Evolutionary conservation across 192 early-diverging fungal species (phyloP), one percentile per base, ranked within the genome.

Genomic region (Podila epicladia): DNA sequence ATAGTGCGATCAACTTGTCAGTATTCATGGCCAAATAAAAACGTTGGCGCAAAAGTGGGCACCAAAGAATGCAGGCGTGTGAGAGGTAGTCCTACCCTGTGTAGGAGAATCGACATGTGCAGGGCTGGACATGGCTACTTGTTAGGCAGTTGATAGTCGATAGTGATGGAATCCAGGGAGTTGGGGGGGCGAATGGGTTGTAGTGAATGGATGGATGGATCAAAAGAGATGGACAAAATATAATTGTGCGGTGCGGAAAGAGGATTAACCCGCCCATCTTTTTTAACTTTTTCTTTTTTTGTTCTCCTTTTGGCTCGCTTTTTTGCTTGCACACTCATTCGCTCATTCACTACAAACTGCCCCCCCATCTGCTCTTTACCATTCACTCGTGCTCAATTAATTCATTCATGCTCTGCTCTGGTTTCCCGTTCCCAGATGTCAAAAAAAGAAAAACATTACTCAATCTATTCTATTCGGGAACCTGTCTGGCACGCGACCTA

Each of bases 21-120:
- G 41, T 15, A 45, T 17, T 45, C 41, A 45, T 45, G 12, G 13
- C 41, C 41, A 45, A 45, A 15, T 15, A 37, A 37, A 17, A 45
- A 45, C 41, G 41, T 45, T 45, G 41, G 41, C 17, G 41, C 2
- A 55, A n/a, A n/a, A 9, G 53, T n/a, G 22, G 22, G 26, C 20
- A 55, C 2, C 6, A 55, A n/a, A 55, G 24, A 55, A 26, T 22
- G 22, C 2, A 55, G 24, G 53, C 5, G n/a, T 12, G 51, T 55
- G 53, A 9, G 20, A 9, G 7, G 35, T 37, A 11, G 35, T 1
- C 35, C 35, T 26, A 55, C 53, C 53, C 53, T 55, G 53, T 22
- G 53, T 55, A 55, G 53, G 53, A 55, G 53, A 55, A n/a, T 55
- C 53, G 9, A 26, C 53, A 55, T 55, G 53, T 12, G 53, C 53